Conservation (phyloP, 163 green algal genomes). For the Picocystis sp. region DNA sequence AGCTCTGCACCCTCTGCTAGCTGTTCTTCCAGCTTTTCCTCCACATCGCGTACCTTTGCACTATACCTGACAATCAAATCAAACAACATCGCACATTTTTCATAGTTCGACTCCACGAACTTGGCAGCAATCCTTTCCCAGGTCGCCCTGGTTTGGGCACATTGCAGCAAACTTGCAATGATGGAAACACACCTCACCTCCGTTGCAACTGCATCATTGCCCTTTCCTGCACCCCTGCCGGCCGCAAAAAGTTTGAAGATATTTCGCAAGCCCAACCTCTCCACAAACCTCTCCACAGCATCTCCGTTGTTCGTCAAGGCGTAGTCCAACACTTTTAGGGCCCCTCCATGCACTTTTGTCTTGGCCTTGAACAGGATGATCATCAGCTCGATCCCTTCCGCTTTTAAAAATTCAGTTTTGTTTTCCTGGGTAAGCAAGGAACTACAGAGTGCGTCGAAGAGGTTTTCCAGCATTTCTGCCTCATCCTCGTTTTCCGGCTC, state of each 20-base stretch:
- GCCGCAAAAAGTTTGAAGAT: no score
- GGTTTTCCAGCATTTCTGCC: conserved; percentile 61
- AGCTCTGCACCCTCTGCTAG: conserved; percentile 19
- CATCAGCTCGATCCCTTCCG: conserved; percentile 83
- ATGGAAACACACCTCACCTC: no score
- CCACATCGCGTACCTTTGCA: conserved; percentile 22
- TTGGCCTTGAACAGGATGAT: conserved; percentile 69
- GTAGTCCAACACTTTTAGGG: conserved; percentile 24
- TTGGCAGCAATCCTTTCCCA: conserved; percentile 38
- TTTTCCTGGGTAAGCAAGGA: conserved; percentile 52
- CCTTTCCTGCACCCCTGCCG: no score
- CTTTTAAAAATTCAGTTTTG: conserved; percentile 34
- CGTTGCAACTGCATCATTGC: no score
- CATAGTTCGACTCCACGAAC: conserved; percentile 91
- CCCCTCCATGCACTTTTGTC: conserved; percentile 28
- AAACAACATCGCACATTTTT: conserved; percentile 87
- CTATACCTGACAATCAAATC: conserved; percentile 61
- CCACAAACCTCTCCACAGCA: no score
- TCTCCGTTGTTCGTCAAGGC: no score
- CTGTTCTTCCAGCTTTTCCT: conserved; percentile 19
- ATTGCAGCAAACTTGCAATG: no score
- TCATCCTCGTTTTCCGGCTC: conserved; percentile 42
- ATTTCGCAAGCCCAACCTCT: no score
- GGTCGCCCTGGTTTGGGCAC: no score
- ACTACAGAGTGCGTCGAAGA: conserved; percentile 67